A percentile compares a stretch with the other conserved stretches of the same genome.
Conservation (phyloP, 2,329 filamentous ascomycete species). For the Phialophora chinensis region DNA sequence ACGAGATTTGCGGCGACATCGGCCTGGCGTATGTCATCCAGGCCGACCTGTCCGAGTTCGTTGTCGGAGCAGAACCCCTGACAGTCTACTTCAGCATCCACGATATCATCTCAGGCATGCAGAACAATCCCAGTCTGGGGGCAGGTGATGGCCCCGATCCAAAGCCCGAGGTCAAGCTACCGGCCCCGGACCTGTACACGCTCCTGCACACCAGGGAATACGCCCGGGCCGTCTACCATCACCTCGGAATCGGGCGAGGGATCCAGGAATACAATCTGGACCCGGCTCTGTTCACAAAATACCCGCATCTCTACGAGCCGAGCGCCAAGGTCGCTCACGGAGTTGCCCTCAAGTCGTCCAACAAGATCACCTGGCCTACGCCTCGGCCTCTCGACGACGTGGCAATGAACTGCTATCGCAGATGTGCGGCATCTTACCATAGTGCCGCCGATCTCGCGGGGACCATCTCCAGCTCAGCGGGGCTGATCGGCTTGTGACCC, state of each 20-base stretch:
- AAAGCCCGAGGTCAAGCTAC: conserved; percentile 14
- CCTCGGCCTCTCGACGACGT: conserved; percentile 22
- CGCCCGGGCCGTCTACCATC: conserved; percentile 16
- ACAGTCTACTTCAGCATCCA: conserved; percentile 26
- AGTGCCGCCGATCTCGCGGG: not conserved
- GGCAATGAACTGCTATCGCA: conserved; percentile 22
- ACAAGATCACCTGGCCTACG: conserved; percentile 18
- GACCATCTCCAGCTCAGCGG: not conserved
- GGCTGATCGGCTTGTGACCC: not conserved
- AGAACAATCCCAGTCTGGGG: conserved; percentile 14
- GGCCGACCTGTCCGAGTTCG: conserved; percentile 32
- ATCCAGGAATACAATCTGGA: conserved; percentile 20
- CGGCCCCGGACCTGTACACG: conserved; percentile 25
- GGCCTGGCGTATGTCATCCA: conserved; percentile 32
- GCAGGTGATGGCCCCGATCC: not conserved
- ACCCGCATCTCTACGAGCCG: conserved; percentile 30
- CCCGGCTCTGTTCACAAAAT: conserved; percentile 18
- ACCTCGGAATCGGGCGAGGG: conserved; percentile 17
- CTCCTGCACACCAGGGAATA: conserved; percentile 26
- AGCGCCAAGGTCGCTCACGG: conserved; percentile 16
- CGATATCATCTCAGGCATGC: conserved; percentile 25
- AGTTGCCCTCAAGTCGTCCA: conserved; percentile 21
- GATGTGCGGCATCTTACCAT: conserved; percentile 8
- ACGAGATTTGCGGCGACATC: conserved; percentile 31
- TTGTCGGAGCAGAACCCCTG: conserved; percentile 23